Evolutionary conservation across 2,329 filamentous ascomycete genomes (phyloP), one percentile per base, ranked within the genome.

Genomic region (Beauveria rudraprayagi): DNA sequence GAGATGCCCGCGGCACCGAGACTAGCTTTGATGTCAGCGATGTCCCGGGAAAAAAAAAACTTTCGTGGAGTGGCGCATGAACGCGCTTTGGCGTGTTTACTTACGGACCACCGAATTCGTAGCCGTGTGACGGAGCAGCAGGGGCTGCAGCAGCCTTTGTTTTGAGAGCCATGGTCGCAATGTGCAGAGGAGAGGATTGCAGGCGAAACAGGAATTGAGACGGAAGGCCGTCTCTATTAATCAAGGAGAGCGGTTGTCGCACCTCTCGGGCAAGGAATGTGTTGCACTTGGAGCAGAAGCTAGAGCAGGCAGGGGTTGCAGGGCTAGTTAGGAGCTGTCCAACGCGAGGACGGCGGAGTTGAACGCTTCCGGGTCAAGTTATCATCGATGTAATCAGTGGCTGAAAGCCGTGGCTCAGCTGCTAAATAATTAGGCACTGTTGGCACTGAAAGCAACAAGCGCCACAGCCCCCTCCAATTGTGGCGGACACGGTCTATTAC

Each of bases 1-100:
- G 89, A 89, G 69, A 97, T 90, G 63, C 77, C 82, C 63, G 88
- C 83, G 41, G 90, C 91, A 61, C 92, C 92, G 47, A 87, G 79
- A 60, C 92, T 95, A 51, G 41, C 22, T 40, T 52, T 52, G 46
- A 61, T 40, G 54, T 47, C 6, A 22, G 44, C 6, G 48, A n/a
- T 55, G 52, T 69, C 58, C 66, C 63, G 17, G 60, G 24, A 52
- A 11, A 34, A 22, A 10, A 16, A 48, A n/a, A 3, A 22, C 22
- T 26, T 4, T 43, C 22, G 30, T 10, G 30, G 34, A 19, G 6
- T 16, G 22, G 56, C 46, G 30, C 44, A 22, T 17, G 46, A 56
- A 34, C 19, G 47, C 19, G 54, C 8, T 17, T 7, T 24, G 34
- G 11, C 43, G 43, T 57, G 28, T 47, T 8, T 10, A 72, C 77